phyloP scores from a whole-genome alignment of 768 basidiomycete species.

The Phlebiopsis gigantea region DNA sequence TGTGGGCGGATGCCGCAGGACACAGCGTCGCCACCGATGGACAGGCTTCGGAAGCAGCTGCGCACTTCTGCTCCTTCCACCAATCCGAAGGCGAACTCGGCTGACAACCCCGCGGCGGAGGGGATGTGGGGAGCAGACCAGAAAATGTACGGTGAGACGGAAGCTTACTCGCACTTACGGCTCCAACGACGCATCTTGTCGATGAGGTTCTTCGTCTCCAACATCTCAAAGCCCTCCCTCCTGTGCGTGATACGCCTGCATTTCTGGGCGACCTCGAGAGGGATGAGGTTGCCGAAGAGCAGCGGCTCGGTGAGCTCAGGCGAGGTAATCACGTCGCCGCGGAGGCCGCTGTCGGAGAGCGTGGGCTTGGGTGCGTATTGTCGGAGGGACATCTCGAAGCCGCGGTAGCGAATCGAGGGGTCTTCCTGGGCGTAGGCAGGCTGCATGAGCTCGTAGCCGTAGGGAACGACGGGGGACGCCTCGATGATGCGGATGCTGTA shows the following conservation, averaged over 20 bases:
- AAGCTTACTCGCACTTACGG: not conserved
- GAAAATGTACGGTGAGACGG: not conserved
- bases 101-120: not conserved
- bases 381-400: not conserved
- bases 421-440: not conserved
- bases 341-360: not conserved
- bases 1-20: too few species aligned
- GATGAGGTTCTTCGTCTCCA: not conserved
- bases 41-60: not conserved
- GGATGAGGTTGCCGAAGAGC: not conserved
- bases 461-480: not conserved
- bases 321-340: not conserved
- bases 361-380: not conserved
- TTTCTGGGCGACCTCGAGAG: conserved; percentile 1
- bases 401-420: not conserved
- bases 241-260: not conserved
- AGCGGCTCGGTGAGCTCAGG: not conserved
- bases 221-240: conserved; percentile 1
- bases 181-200: not conserved
- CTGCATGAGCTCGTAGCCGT: not conserved
- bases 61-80: not conserved
- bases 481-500: conserved; percentile 1
- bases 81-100: too few species aligned
- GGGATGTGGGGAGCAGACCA: not conserved
- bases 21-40: not conserved